These are phyloP conservation scores for Eucalyptus urophylla DNA, from an alignment of 345 rosid species.

Conservation along the genomic window DNA sequence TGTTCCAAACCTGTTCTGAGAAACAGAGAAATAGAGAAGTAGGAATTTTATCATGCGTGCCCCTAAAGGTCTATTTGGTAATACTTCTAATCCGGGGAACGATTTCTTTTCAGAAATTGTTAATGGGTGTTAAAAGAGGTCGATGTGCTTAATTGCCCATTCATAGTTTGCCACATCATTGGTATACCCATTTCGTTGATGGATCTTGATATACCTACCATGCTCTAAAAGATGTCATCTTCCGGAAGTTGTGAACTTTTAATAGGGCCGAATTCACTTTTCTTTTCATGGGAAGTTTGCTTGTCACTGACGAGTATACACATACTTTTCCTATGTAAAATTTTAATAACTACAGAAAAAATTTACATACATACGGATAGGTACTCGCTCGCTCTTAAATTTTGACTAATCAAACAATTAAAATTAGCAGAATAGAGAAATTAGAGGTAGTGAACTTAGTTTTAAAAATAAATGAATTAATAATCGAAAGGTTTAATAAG, in stretches of 20 bases:
- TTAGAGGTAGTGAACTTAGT: neutral
- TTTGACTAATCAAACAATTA: neutral
- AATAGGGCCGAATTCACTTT: neutral
- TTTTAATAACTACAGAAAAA: neutral
- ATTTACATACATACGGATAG: neutral
- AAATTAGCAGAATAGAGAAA: neutral
- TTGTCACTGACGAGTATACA: neutral
- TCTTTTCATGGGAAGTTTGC: neutral
- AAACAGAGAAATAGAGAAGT: accelerated
- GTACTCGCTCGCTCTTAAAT: neutral
- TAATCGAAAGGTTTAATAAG: neutral
- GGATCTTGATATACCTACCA: neutral
- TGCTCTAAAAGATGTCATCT: neutral
- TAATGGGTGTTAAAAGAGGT: neutral
- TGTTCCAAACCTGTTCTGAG: accelerated
- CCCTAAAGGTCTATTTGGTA: no score
- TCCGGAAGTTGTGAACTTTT: neutral
- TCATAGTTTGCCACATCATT: neutral
- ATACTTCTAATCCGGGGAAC: accelerated
- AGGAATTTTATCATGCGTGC: accelerated
- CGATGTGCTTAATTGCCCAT: neutral
- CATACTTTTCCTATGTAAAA: neutral
- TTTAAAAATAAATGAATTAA: neutral
- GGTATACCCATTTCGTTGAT: neutral
- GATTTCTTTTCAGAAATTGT: neutral